These are phyloP conservation scores for Beauveria sp. DNA, from an alignment of 2,329 filamentous ascomycete genomes.

Conservation along the genomic window DNA sequence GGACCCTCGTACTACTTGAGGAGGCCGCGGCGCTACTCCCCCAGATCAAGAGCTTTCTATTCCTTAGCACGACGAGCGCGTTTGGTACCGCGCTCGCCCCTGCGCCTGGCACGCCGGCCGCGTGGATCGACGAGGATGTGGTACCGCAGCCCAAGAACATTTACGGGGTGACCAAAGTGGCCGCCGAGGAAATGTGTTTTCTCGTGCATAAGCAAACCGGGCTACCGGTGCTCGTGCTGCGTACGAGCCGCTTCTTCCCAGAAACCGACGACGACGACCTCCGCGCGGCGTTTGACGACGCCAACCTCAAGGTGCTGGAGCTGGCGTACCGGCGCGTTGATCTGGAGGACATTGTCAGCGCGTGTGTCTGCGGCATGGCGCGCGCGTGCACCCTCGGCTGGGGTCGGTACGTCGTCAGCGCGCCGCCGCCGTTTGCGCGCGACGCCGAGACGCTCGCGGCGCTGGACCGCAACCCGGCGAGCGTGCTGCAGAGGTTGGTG, in stretches of 20 bases:
- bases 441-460: slow-evolving; percentile 23
- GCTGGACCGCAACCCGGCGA: slow-evolving; percentile 26
- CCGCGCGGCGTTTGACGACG: slow-evolving; percentile 27
- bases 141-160: slow-evolving; percentile 38
- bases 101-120: slow-evolving; percentile 27
- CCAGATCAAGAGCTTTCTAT: slow-evolving; percentile 33
- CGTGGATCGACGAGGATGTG: slow-evolving; percentile 37
- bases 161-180: slow-evolving; percentile 40
- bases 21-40: slow-evolving; percentile 22
- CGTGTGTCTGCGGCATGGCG: slow-evolving; percentile 31
- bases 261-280: slow-evolving; percentile 39
- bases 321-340: slow-evolving; percentile 38
- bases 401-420: slow-evolving; percentile 36
- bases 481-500: slow-evolving; percentile 19
- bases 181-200: slow-evolving; percentile 40
- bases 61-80: slow-evolving; percentile 38
- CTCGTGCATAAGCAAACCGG: slow-evolving; percentile 31
- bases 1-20: slow-evolving; percentile 35
- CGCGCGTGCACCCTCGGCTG: slow-evolving; percentile 26
- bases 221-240: slow-evolving; percentile 35
- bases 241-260: slow-evolving; percentile 42
- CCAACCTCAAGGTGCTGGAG: slow-evolving; percentile 42
- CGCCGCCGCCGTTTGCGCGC: slow-evolving; percentile 32
- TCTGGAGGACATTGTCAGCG: slow-evolving; percentile 35
- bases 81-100: slow-evolving; percentile 35